Conservation (phyloP, 192 early-diverging fungal species). For the Rhizoclosmatium globosum region DNA sequence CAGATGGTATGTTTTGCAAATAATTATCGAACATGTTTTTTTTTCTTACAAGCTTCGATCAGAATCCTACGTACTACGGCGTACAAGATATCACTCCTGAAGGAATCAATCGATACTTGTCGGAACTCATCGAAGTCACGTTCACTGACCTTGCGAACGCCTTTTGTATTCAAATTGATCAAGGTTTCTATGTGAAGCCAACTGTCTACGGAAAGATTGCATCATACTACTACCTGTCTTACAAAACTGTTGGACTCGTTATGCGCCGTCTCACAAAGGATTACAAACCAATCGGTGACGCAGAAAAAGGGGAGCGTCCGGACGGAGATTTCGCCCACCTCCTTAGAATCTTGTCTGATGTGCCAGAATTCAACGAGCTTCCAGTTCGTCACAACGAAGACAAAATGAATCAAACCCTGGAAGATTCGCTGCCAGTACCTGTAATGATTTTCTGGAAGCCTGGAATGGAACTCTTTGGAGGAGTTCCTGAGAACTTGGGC, state of each 20-base stretch:
- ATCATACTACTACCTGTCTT: constrained; percentile 91
- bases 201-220: constrained; percentile 85
- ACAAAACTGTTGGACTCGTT: constrained; percentile 80
- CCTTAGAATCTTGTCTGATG: constrained; percentile 81
- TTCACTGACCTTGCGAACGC: constrained; percentile 74
- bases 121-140: constrained; percentile 77
- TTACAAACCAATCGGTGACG: constrained; percentile 44
- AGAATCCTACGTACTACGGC: constrained; percentile 98
- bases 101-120: constrained; percentile 80
- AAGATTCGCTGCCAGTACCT: constrained; percentile 72
- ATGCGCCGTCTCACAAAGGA: constrained; percentile 61
- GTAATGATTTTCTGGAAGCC: constrained; percentile 51
- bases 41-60: constrained; percentile 15
- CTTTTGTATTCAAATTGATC: constrained; percentile 76
- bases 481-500: constrained; percentile 35
- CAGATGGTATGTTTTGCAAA: constrained; percentile 58
- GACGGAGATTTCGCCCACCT: constrained; percentile 66
- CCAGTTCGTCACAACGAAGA: constrained; percentile 98
- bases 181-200: constrained; percentile 70
- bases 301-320: constrained; percentile 35
- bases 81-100: constrained; percentile 74
- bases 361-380: constrained; percentile 87
- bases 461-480: constrained; percentile 41
- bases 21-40: background rate
- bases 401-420: constrained; percentile 83